These are phyloP conservation scores for Achaetomiella virescens DNA, from an alignment of 495 filamentous ascomycete species.

Conservation along the genomic window DNA sequence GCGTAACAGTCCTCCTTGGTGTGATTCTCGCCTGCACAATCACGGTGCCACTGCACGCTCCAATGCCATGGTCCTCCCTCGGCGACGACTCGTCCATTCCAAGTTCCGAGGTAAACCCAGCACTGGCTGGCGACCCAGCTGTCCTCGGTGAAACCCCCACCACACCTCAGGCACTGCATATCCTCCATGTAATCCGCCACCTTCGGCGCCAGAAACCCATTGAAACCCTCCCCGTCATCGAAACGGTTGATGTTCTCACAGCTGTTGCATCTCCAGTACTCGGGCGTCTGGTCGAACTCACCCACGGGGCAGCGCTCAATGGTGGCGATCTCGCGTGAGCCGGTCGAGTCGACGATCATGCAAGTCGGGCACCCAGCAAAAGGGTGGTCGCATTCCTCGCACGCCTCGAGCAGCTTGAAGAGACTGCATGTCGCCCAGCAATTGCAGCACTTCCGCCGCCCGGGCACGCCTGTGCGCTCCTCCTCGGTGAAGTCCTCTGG, in stretches of 20 bases:
- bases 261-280: slow-evolving; percentile 15
- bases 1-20: slow-evolving; percentile 15
- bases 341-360: slow-evolving; percentile 15
- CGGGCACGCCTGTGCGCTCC: slow-evolving; percentile 15
- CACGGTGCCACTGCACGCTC: slow-evolving; percentile 17
- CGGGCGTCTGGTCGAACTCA: slow-evolving; percentile 23
- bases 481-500: slow-evolving; percentile 17
- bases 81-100: slow-evolving; percentile 19
- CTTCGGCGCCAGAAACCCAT: slow-evolving; percentile 16
- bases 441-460: slow-evolving; percentile 16
- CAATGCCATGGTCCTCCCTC: slow-evolving; percentile 21
- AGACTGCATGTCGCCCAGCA: slow-evolving; percentile 17
- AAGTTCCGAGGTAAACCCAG: slow-evolving; percentile 18
- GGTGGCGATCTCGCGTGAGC: slow-evolving; percentile 17
- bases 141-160: slow-evolving; percentile 10
- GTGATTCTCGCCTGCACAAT: slow-evolving; percentile 8
- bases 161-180: slow-evolving; percentile 11
- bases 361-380: slow-evolving; percentile 14
- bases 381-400: slow-evolving; percentile 15
- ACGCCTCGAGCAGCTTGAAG: slow-evolving; percentile 14
- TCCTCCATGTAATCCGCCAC: slow-evolving; percentile 9
- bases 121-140: slow-evolving; percentile 21
- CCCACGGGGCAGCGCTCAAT: slow-evolving; percentile 7
- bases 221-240: slow-evolving; percentile 6
- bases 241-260: slow-evolving; percentile 19